These are phyloP conservation scores for Anisodus tanguticus DNA, from an alignment of 257 asterid species.

Conservation along the genomic window DNA sequence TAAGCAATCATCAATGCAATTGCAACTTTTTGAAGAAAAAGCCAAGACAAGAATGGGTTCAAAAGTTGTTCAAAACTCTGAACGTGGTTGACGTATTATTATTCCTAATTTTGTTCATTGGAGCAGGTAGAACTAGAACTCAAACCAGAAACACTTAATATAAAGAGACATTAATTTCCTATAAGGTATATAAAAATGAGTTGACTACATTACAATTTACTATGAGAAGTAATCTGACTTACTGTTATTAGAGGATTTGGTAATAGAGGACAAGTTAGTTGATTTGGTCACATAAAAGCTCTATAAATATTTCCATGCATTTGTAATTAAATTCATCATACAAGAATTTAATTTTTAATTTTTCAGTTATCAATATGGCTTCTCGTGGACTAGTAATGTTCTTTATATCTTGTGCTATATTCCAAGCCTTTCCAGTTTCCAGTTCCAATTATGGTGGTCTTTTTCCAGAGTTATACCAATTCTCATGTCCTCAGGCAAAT, in stretches of 20 bases:
- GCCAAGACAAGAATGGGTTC: not conserved
- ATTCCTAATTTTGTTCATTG: slow-evolving; percentile 33
- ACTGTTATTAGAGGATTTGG: slow-evolving; percentile 51
- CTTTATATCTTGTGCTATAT: slow-evolving; percentile 29
- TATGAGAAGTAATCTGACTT: slow-evolving; percentile 30
- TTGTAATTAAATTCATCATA: slow-evolving; percentile 27
- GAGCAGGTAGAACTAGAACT: slow-evolving; percentile 59
- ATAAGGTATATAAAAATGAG: slow-evolving; percentile 20
- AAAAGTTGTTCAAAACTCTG: not conserved
- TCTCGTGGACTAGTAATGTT: slow-evolving; percentile 38
- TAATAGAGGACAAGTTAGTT: slow-evolving; percentile 43
- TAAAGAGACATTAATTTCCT: slow-evolving; percentile 22
- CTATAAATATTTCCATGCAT: slow-evolving; percentile 25
- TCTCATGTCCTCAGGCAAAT: slow-evolving; percentile 79
- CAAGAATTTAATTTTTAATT: not conserved
- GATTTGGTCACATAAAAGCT: slow-evolving; percentile 41
- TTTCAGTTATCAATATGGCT: slow-evolving; percentile 44
- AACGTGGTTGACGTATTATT: no score
- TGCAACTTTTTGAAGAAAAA: not conserved
- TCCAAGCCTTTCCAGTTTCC: slow-evolving; percentile 45
- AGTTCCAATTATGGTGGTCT: slow-evolving; percentile 42
- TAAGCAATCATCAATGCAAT: not conserved
- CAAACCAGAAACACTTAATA: slow-evolving; percentile 44
- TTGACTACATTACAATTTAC: slow-evolving; percentile 33
- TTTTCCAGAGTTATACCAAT: slow-evolving; percentile 52